Conservation (phyloP, 495 filamentous ascomycete species). For the Xylaria flabelliformis region DNA sequence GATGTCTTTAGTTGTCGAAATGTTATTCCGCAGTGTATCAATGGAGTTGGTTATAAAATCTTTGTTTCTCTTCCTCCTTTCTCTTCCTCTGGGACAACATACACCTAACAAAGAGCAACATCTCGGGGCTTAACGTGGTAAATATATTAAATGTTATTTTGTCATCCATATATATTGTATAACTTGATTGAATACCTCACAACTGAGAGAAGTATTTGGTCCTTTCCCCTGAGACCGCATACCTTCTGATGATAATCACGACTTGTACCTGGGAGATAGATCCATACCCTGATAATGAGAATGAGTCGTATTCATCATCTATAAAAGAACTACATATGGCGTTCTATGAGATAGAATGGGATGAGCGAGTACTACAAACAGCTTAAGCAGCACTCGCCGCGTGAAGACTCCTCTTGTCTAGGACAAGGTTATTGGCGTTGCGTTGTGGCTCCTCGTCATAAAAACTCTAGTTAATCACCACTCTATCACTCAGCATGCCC, state of each 20-base stretch:
- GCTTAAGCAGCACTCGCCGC: slow-evolving; percentile 20
- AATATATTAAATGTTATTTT: slow-evolving; percentile 8
- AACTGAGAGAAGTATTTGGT: neutral
- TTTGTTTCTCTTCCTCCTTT: neutral
- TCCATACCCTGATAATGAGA: neutral
- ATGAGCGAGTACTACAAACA: slow-evolving; percentile 25
- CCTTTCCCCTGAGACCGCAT: neutral
- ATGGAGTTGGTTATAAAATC: slow-evolving; percentile 3
- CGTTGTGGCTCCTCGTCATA: slow-evolving; percentile 25
- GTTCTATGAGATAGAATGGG: slow-evolving; percentile 17
- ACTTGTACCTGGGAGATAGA: neutral
- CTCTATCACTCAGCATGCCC: slow-evolving; percentile 25
- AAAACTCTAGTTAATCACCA: neutral
- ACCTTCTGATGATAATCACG: slow-evolving; percentile 14
- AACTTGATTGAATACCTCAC: neutral
- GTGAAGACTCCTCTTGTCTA: slow-evolving; percentile 26
- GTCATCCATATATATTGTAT: neutral
- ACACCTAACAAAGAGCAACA: neutral
- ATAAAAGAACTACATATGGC: slow-evolving; percentile 12
- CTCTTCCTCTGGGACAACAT: neutral
- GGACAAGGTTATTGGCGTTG: slow-evolving; percentile 35
- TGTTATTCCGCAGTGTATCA: neutral
- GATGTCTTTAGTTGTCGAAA: neutral
- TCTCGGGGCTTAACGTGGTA: neutral
- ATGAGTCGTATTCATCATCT: neutral